Percentiles rank a stretch among this genome's conserved stretches.
Evolutionary conservation across 768 basidiomycete genomes (phyloP).

Genomic region (Paxillus ammoniavirescens): DNA sequence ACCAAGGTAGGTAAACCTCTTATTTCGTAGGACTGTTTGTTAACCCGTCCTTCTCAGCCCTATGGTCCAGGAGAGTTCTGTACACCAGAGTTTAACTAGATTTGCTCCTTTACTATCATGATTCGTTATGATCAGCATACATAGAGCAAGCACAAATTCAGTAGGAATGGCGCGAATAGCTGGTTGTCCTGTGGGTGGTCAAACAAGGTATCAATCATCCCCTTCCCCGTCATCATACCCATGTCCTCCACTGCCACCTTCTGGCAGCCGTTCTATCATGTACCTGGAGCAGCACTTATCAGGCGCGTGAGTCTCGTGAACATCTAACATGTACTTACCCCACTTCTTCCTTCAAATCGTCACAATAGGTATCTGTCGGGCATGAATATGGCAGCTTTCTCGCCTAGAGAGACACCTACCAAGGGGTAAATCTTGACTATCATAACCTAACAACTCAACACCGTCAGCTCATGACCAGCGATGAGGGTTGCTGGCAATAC

Average conservation of each 20-base stretch:
- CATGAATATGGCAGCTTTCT: neutral
- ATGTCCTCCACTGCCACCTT: conserved; percentile 68
- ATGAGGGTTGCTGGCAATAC: conserved; percentile 11
- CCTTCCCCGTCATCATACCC: conserved; percentile 83
- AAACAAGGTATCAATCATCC: conserved; percentile 56
- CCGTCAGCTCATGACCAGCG: conserved; percentile 1
- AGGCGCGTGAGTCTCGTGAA: conserved; percentile 4
- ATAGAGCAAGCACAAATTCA: neutral
- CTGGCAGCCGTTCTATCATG: conserved; percentile 66
- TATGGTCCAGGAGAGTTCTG: conserved; percentile 94
- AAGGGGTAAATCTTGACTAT: conserved; percentile 70
- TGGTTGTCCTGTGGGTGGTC: neutral
- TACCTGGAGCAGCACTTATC: conserved; percentile 42
- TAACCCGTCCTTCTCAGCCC: conserved; percentile 50
- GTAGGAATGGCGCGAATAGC: neutral
- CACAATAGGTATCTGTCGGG: conserved; percentile 71
- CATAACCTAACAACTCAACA: conserved; percentile 42
- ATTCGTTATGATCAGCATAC: neutral
- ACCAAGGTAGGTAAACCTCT: conserved; percentile 52
- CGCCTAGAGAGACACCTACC: conserved; percentile 43
- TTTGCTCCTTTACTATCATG: neutral
- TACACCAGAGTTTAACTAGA: conserved; percentile 78
- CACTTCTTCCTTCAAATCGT: conserved; percentile 83
- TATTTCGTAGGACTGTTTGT: neutral
- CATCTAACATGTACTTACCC: conserved; percentile 47